Conservation (phyloP, 345 rosid genomes). For the Hypericum androsaemum region DNA sequence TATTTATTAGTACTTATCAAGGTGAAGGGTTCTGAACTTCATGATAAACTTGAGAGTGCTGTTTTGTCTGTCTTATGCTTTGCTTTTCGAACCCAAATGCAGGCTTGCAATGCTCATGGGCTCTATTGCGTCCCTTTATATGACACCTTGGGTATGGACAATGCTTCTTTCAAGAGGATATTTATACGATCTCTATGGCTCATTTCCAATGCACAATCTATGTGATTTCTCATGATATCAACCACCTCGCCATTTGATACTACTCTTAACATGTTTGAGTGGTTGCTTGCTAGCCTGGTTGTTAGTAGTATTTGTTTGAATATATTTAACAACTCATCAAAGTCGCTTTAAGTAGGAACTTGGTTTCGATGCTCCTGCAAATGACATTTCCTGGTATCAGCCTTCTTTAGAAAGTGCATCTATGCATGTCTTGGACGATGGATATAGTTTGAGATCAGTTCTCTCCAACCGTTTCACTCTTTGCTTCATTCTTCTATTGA, state of each 20-base stretch:
- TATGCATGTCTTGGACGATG: neutral
- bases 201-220: too few species aligned
- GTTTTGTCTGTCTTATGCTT: conserved; percentile 5
- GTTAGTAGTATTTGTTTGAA: too few species aligned
- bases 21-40: neutral
- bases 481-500: conserved; percentile 2
- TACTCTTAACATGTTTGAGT: conserved; percentile 5
- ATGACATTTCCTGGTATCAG: too few species aligned
- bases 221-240: too few species aligned
- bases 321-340: too few species aligned
- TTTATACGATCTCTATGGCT: too few species aligned
- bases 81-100: conserved; percentile 13
- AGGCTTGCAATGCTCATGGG: conserved; percentile 99
- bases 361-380: too few species aligned
- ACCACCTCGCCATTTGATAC: neutral
- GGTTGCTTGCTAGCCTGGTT: neutral
- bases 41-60: neutral
- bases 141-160: conserved; percentile 78
- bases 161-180: too few species aligned
- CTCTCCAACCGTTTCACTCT: neutral
- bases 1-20: conserved; percentile 10
- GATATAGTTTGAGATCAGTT: neutral
- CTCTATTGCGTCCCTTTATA: conserved; percentile 91
- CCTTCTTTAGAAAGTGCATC: too few species aligned
- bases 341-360: too few species aligned